Conservation (phyloP, 2,329 filamentous ascomycete species). For the Neoscytalidium dimidiatum region DNA sequence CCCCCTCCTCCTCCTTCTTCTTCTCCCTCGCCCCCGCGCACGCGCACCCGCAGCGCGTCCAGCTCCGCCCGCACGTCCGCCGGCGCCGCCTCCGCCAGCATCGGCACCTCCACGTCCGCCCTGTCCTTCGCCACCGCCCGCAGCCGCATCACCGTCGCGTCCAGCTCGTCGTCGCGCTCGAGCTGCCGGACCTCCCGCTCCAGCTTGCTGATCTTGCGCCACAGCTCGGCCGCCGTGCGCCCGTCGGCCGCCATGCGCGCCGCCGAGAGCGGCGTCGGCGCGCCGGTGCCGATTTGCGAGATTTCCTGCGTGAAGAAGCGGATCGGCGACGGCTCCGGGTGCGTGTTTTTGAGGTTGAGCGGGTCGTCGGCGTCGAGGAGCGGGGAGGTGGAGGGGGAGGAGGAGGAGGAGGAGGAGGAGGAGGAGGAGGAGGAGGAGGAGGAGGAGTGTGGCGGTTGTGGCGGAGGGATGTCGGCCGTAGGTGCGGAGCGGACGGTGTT, state of each 20-base stretch:
- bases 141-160: constrained; percentile 3
- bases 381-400: neutral
- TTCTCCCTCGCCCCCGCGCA: neutral
- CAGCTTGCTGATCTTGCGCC: neutral
- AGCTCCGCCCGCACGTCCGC: neutral
- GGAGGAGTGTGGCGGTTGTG: neutral
- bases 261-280: neutral
- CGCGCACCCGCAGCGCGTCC: neutral
- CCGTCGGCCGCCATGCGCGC: neutral
- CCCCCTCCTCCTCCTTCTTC: neutral
- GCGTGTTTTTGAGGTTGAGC: neutral
- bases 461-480: neutral
- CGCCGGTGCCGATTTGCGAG: neutral
- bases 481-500: neutral
- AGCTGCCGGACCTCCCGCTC: neutral
- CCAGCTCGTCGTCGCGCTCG: constrained; percentile 7
- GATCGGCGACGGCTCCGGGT: neutral
- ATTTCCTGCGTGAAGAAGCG: constrained; percentile 15
- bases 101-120: neutral
- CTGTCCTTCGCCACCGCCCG: neutral
- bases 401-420: neutral
- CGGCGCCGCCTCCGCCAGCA: constrained; percentile 10
- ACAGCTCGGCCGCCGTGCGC: neutral
- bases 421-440: neutral
- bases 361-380: constrained; percentile 4